Evolutionary conservation across 331 rosid species (phyloP).

Genomic region (Telfairia occidentalis): DNA sequence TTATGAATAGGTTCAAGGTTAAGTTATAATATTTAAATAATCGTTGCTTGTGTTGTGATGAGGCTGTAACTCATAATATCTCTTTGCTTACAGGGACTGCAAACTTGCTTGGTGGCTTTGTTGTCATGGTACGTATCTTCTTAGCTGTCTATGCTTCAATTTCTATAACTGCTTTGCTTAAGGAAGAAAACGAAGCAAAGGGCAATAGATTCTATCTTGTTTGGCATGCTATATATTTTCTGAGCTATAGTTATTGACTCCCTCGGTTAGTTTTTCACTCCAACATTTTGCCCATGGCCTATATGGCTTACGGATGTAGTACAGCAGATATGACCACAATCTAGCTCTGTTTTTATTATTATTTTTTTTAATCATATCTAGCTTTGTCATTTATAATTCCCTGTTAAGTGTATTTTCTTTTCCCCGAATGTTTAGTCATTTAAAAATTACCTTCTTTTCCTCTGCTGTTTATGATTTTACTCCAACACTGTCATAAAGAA

Average conservation of each 20-base stretch:
- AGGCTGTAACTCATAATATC: slow-evolving; percentile 8
- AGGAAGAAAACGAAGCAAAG: not conserved
- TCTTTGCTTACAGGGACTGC: slow-evolving; percentile 68
- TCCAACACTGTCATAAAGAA: not conserved
- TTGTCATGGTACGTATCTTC: slow-evolving; percentile 58
- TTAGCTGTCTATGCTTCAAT: slow-evolving; percentile 8
- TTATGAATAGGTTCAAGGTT: not conserved
- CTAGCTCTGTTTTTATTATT: not conserved
- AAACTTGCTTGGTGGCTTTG: slow-evolving; percentile 88
- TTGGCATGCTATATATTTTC: not conserved
- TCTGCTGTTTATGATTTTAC: not conserved
- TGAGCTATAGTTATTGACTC: not conserved
- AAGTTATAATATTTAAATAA: not conserved
- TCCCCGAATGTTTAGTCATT: not conserved
- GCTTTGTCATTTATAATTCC: not conserved
- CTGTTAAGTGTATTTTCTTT: not conserved
- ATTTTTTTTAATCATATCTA: too few relatives aligned
- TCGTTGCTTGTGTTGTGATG: not conserved
- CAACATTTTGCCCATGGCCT: not conserved
- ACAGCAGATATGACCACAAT: not conserved
- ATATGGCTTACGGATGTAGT: not conserved
- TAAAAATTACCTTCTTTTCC: not conserved
- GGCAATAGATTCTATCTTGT: not conserved
- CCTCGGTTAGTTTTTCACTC: not conserved
- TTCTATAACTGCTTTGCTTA: not conserved